Percentiles rank a stretch among this genome's conserved stretches.
Evolutionary conservation across 164 flowering plant genomes (phyloP).

Genomic region (Berberis vulgaris): DNA sequence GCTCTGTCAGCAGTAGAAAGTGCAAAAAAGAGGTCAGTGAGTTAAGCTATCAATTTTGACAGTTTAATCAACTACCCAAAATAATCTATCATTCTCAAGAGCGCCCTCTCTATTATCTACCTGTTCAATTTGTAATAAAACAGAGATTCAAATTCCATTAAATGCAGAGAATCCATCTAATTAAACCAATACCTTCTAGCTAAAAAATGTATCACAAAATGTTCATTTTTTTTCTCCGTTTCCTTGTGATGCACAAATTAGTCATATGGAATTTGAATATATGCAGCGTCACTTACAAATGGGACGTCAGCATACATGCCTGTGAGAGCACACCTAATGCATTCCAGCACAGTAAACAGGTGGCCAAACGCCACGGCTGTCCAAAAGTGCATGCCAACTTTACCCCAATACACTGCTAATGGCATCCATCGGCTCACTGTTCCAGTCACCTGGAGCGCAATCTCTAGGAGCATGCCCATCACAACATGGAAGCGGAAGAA

Average conservation of each 20-base stretch:
- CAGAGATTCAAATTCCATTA: no score
- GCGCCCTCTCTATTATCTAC: no score
- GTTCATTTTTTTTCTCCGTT: background rate
- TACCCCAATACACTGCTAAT: constrained; percentile 57
- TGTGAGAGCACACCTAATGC: constrained; percentile 62
- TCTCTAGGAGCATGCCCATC: constrained; percentile 79
- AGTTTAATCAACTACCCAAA: no score
- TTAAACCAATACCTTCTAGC: no score
- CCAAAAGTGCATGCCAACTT: constrained; percentile 83
- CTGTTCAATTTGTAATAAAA: no score
- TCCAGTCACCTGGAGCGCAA: constrained; percentile 60
- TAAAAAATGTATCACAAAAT: no score
- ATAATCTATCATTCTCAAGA: no score
- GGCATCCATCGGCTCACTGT: constrained; percentile 75
- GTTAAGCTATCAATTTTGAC: no score
- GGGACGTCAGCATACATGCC: constrained; percentile 95
- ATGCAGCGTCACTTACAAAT: constrained; percentile 77
- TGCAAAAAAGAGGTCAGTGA: no score
- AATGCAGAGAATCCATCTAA: no score
- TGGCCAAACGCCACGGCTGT: constrained; percentile 50
- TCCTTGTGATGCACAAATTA: constrained; percentile 12
- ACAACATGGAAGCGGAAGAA: constrained; percentile 87
- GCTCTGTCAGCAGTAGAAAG: no score
- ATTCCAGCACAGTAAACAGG: constrained; percentile 71
- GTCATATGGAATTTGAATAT: constrained; percentile 78